A percentile compares a stretch with the other conserved stretches of the same genome.
Evolutionary conservation across 2,329 filamentous ascomycete species (phyloP).

Genomic region (Colletotrichum spinosum): DNA sequence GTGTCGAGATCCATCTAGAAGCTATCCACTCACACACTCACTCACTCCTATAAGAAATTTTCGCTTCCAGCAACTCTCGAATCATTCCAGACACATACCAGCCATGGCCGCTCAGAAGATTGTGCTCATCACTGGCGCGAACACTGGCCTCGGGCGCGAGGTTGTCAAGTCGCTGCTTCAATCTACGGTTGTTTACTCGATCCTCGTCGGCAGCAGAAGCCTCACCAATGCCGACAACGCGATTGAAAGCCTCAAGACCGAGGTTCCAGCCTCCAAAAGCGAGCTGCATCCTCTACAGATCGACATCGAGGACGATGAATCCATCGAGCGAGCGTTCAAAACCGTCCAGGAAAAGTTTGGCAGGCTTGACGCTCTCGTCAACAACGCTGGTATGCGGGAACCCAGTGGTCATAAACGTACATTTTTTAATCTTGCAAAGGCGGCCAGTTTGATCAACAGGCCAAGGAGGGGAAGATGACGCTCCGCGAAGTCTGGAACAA

Average conservation of each 20-base stretch:
- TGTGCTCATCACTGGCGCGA: constrained; percentile 69
- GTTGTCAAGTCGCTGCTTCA: constrained; percentile 63
- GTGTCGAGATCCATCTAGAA: no score
- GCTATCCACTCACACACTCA: no score
- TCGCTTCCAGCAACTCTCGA: no score
- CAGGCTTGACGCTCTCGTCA: constrained; percentile 47
- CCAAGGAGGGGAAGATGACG: background rate
- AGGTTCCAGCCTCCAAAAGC: constrained; percentile 53
- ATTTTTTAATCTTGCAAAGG: background rate
- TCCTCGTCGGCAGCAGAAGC: constrained; percentile 66
- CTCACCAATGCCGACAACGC: constrained; percentile 60
- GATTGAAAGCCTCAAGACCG: constrained; percentile 51
- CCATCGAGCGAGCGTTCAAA: constrained; percentile 45
- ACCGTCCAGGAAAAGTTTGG: constrained; percentile 41
- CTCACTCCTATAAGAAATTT: no score
- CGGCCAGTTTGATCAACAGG: background rate
- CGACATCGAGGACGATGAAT: constrained; percentile 64
- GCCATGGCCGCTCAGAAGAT: constrained; percentile 40
- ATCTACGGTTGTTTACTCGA: constrained; percentile 60
- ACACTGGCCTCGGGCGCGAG: constrained; percentile 71
- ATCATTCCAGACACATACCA: background rate
- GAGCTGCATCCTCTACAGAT: constrained; percentile 60
- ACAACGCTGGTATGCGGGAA: constrained; percentile 42
- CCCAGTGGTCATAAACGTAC: background rate
- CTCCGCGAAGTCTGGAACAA: constrained; percentile 56